phyloP scores from a whole-genome alignment of 768 basidiomycete species.

The Lactarius vividus region DNA sequence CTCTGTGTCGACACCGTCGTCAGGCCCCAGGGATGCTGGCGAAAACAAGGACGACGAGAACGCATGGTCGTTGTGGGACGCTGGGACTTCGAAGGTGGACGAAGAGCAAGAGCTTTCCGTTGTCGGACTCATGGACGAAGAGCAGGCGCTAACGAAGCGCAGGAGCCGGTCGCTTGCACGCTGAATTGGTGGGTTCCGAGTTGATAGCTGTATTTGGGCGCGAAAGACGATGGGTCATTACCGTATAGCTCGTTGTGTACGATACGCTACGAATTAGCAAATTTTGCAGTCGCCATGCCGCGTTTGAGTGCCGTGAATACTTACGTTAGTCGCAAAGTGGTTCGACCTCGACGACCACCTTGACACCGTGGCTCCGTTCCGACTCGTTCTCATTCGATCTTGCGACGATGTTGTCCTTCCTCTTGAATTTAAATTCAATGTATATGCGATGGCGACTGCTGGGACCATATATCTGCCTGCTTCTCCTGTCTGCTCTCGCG shows the following conservation, averaged over 20 bases:
- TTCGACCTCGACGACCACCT: too few relatives aligned
- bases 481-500: constrained; percentile 12
- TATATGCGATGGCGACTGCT: constrained; percentile 9
- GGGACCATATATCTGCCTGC: constrained; percentile 5
- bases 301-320: neutral
- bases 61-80: constrained; percentile 35
- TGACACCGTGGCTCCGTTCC: neutral
- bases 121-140: constrained; percentile 38
- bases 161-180: constrained; percentile 15
- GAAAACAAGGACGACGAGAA: constrained; percentile 29
- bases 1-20: constrained; percentile 42
- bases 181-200: constrained; percentile 1
- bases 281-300: too few relatives aligned
- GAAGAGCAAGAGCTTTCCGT: constrained; percentile 39
- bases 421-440: constrained; percentile 32
- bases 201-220: neutral
- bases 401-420: neutral
- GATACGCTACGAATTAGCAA: neutral
- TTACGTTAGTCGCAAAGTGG: neutral
- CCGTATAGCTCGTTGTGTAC: neutral
- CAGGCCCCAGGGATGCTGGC: constrained; percentile 33
- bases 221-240: constrained; percentile 2
- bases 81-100: constrained; percentile 34
- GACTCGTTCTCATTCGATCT: neutral
- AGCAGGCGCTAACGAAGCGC: constrained; percentile 30